Evolutionary conservation across 2,329 filamentous ascomycete species (phyloP).

Genomic region (Penicillium sp.): DNA sequence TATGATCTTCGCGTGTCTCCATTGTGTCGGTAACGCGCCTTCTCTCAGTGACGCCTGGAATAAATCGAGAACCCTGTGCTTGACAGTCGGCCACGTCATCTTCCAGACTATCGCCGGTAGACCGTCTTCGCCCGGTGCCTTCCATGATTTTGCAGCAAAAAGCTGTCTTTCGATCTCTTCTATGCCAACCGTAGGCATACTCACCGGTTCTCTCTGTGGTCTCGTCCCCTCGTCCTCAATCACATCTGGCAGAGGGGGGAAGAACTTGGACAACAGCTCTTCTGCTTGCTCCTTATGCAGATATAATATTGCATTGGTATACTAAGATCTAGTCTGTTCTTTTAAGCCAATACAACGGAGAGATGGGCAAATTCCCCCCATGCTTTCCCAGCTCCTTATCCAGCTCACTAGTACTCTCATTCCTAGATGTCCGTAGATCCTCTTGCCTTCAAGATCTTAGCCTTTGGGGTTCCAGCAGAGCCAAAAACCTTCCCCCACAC

Average conservation of each 20-base stretch:
- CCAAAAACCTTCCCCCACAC: no score
- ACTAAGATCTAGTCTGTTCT: no score
- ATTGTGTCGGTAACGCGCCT: slow-evolving; percentile 5
- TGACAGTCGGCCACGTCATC: slow-evolving; percentile 24
- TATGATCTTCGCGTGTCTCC: slow-evolving; percentile 10
- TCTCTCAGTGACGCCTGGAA: slow-evolving; percentile 6
- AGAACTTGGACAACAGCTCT: slow-evolving; percentile 16
- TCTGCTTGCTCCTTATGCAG: slow-evolving; percentile 17
- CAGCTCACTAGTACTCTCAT: no score
- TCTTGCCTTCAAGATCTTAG: no score
- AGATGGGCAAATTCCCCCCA: no score
- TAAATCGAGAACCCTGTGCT: slow-evolving; percentile 3
- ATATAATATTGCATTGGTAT: no score
- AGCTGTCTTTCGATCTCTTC: slow-evolving; percentile 22
- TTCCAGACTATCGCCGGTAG: slow-evolving; percentile 24
- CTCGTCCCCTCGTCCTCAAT: slow-evolving; percentile 17
- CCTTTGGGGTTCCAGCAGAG: no score
- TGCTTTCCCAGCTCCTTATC: no score
- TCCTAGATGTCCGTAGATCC: no score
- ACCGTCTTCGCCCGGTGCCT: slow-evolving; percentile 10
- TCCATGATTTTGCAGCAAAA: slow-evolving; percentile 11
- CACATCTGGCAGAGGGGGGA: slow-evolving; percentile 13
- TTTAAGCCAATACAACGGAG: no score
- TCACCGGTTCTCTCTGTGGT: slow-evolving; percentile 12
- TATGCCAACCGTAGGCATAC: slow-evolving; percentile 16